These are phyloP conservation scores for Amaranthus tricolor DNA, from an alignment of 179 eudicot genomes.

Conservation along the genomic window DNA sequence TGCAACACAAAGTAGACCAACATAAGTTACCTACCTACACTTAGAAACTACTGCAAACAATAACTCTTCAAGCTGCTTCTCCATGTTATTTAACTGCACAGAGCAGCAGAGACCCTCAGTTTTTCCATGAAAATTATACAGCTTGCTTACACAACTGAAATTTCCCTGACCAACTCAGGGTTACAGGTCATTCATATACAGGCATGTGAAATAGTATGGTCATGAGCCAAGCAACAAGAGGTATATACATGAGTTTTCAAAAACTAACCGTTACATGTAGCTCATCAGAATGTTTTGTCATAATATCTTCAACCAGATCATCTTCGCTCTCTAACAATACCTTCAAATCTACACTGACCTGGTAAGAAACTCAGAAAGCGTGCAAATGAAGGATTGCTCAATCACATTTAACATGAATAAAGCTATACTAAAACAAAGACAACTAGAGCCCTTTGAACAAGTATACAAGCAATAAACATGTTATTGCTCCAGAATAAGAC, in stretches of 20 bases:
- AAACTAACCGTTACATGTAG: constrained; percentile 43
- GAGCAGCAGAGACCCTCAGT: background rate
- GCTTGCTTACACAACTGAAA: background rate
- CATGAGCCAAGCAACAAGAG: constrained; percentile 6
- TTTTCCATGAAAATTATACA: background rate
- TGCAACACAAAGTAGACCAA: background rate
- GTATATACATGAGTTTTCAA: background rate
- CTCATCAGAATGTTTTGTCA: constrained; percentile 55
- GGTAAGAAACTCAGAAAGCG: constrained; percentile 5
- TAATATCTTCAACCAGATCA: constrained; percentile 38
- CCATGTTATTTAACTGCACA: constrained; percentile 62
- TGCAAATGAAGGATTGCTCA: background rate
- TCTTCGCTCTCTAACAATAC: constrained; percentile 42
- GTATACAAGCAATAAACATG: background rate
- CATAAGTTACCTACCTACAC: constrained; percentile 48
- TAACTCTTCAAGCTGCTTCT: constrained; percentile 65
- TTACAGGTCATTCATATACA: background rate
- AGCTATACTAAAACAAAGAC: background rate
- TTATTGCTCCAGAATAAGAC: background rate
- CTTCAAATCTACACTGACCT: constrained; percentile 59
- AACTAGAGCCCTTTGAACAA: background rate
- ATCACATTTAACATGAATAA: background rate
- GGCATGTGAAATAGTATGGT: background rate
- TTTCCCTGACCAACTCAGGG: background rate
- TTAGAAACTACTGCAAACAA: constrained; percentile 41